A percentile compares a stretch with the other conserved stretches of the same genome.
Conservation (phyloP, 2,329 filamentous ascomycete species). For the Cercospora sp. region DNA sequence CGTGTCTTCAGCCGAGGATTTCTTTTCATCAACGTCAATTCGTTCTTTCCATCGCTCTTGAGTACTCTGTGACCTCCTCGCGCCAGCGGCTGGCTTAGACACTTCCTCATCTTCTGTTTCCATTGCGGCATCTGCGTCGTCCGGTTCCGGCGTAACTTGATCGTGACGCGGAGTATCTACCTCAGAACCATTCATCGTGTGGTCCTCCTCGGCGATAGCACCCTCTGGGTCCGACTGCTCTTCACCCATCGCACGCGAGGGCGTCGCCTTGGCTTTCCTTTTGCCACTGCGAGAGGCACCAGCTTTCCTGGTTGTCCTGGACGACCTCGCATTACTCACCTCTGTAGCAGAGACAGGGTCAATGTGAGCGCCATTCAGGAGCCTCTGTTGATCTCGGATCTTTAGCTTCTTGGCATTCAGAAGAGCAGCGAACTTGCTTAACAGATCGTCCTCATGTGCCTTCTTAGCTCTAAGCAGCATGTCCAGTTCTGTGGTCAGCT, state of each 20-base stretch:
- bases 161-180: conserved; percentile 19
- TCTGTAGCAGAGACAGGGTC: conserved; percentile 56
- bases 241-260: conserved; percentile 39
- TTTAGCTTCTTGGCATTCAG: conserved; percentile 80
- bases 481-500: conserved; percentile 64
- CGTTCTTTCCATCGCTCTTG: conserved; percentile 4
- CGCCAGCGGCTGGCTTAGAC: neutral
- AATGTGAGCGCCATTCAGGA: conserved; percentile 61
- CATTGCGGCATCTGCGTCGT: conserved; percentile 7
- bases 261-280: conserved; percentile 41
- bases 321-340: conserved; percentile 19
- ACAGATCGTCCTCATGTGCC: conserved; percentile 64
- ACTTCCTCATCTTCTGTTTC: conserved; percentile 12
- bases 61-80: conserved; percentile 6
- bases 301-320: conserved; percentile 25
- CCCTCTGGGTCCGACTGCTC: conserved; percentile 24
- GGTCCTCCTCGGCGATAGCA: conserved; percentile 32
- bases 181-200: conserved; percentile 29
- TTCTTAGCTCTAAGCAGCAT: conserved; percentile 67
- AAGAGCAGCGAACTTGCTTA: conserved; percentile 69
- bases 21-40: conserved; percentile 22
- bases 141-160: conserved; percentile 20
- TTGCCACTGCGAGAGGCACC: conserved; percentile 36
- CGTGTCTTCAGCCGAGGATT: neutral
- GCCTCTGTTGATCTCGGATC: conserved; percentile 70